Evolutionary conservation across 2,329 filamentous ascomycete species (phyloP), one percentile per base, ranked within the genome.

Genomic region (Huntiella abstrusa): DNA sequence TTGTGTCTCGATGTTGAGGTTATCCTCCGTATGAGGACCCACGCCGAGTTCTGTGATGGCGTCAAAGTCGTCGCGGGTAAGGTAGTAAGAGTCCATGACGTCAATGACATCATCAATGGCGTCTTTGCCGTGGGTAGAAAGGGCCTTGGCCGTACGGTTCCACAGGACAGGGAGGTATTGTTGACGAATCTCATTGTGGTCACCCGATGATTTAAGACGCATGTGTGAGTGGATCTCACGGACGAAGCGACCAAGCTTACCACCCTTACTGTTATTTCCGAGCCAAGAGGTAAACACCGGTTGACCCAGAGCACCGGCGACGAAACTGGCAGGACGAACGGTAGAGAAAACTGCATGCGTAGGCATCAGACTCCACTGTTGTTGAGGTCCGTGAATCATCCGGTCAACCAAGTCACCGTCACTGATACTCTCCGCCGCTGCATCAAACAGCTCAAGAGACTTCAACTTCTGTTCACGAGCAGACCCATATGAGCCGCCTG

Each of bases 331-430:
- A 4, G 91, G 91, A 19, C 83, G 72, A 17, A 98, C 88, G 46
- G 93, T 92, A 58, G 87, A 94, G 65, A 96, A 95, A 35, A 95
- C 72, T 19, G 87, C 91, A 61, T 98, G 91, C 1, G 84, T 82
- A 11, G 91, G 91, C 91, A 98, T 98, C 51, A 98, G 65, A 57
- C 83, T 91, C 91, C 91, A 98, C 52, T 98, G 91, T 59, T 98
- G 91, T 58, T 98, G 91, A 39, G 85, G 84, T 19, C 91, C 91
- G 60, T 98, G 91, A 50, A 98, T 98, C 88, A 98, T 95, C 45
- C 85, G 75, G 60, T 98, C 91, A 2, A 96, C 84, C 33, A 98
- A 66, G 59, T 98, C 91, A 50, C 91, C 91, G 57, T 98, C 91
- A 56, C 86, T 95, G 63, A 98, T 98, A 58, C 87, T 95, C 58